phyloP scores from a whole-genome alignment of 1,284 basidiomycete genomes.

The Calocybe gambosa region DNA sequence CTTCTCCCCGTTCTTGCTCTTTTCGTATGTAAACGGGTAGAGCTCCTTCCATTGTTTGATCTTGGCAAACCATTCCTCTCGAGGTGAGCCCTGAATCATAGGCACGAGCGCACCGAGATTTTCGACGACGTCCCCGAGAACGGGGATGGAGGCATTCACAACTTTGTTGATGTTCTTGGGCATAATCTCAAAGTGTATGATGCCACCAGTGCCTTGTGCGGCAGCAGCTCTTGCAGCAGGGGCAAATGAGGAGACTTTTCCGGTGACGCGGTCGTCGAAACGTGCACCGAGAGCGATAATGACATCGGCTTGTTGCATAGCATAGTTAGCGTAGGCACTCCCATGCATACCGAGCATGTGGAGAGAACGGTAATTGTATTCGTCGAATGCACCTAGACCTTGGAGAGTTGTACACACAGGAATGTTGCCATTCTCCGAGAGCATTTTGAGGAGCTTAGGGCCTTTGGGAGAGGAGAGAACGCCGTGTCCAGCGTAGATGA shows the following conservation, averaged over 20 bases:
- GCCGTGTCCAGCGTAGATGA: slow-evolving; percentile 95
- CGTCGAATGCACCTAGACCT: slow-evolving; percentile 94
- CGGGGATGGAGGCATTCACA: slow-evolving; percentile 88
- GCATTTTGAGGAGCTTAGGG: slow-evolving; percentile 76
- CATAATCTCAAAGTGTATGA: slow-evolving; percentile 98
- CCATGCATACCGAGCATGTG: slow-evolving; percentile 99
- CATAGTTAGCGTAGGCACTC: slow-evolving; percentile 93
- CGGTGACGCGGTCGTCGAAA: slow-evolving; percentile 98
- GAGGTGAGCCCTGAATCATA: slow-evolving; percentile 58
- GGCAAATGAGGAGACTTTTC: slow-evolving; percentile 86
- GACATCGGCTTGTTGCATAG: slow-evolving; percentile 96
- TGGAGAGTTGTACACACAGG: slow-evolving; percentile 97
- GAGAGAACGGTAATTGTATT: slow-evolving; percentile 79
- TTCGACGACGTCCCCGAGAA: slow-evolving; percentile 88
- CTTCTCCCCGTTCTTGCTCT: slow-evolving; percentile 56
- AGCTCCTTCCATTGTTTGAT: slow-evolving; percentile 82
- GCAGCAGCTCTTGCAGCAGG: slow-evolving; percentile 89
- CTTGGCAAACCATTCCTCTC: slow-evolving; percentile 78
- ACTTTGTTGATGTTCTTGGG: slow-evolving; percentile 99
- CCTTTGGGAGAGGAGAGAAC: slow-evolving; percentile 81
- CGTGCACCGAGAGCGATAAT: slow-evolving; percentile 95
- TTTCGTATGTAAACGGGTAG: slow-evolving; percentile 88
- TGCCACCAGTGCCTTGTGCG: slow-evolving; percentile 82
- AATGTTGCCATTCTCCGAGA: slow-evolving; percentile 85
- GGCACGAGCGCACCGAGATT: slow-evolving; percentile 83